These are phyloP conservation scores for Thelephora terrestris DNA, from an alignment of 1,284 basidiomycete species.

Conservation along the genomic window DNA sequence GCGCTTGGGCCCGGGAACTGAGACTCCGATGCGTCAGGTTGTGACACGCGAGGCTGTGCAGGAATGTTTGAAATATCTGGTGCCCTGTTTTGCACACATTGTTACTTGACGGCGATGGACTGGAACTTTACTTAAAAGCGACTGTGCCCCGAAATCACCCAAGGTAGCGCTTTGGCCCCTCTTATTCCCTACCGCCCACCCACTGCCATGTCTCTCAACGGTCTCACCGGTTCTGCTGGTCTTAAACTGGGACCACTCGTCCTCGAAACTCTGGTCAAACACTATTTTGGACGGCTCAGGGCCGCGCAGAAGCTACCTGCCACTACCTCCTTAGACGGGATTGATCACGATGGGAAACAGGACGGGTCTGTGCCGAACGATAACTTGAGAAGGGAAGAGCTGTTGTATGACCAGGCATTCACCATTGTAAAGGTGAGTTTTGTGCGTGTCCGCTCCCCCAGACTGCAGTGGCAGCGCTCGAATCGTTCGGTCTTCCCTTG, in stretches of 20 bases:
- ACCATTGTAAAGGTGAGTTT: constrained; percentile 65
- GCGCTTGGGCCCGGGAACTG: no score
- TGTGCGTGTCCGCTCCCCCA: neutral
- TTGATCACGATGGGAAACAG: neutral
- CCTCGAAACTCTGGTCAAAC: constrained; percentile 71
- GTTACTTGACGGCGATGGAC: no score
- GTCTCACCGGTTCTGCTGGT: constrained; percentile 50
- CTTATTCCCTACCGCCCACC: neutral
- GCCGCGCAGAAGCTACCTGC: no score
- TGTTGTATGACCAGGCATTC: constrained; percentile 79
- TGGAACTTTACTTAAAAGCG: no score
- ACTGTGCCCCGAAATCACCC: no score
- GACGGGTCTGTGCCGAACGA: constrained; percentile 29
- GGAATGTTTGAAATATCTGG: no score
- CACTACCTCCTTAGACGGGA: neutral
- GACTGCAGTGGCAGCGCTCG: neutral
- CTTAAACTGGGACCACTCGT: constrained; percentile 65
- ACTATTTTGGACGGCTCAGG: constrained; percentile 61
- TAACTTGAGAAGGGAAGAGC: constrained; percentile 56
- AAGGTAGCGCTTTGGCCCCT: neutral
- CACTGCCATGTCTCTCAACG: constrained; percentile 23
- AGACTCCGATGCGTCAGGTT: no score
- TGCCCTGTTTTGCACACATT: no score
- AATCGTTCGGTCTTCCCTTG: neutral
- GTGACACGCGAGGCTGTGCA: no score